phyloP scores from a whole-genome alignment of 352 stramenopile species.

The Phytophthora vignae region DNA sequence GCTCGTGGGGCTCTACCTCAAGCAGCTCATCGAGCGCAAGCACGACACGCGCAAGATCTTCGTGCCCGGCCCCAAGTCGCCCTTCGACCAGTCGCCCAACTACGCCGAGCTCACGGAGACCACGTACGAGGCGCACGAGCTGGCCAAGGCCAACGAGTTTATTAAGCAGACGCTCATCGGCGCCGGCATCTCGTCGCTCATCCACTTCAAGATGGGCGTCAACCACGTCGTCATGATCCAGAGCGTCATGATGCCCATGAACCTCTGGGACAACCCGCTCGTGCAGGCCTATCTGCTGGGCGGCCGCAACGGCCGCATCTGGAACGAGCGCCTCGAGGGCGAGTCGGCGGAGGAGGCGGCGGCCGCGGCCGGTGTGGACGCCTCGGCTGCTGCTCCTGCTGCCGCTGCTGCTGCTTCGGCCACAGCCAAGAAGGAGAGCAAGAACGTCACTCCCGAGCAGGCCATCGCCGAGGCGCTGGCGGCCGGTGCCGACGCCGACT shows the following conservation, averaged over 20 bases:
- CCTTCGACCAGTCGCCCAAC: slow-evolving; percentile 83
- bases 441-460: slow-evolving; percentile 51
- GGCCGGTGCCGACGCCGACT: slow-evolving; percentile 76
- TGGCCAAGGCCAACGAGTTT: slow-evolving; percentile 78
- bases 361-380: slow-evolving; percentile 24
- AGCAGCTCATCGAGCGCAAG: slow-evolving; percentile 76
- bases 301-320: slow-evolving; percentile 67
- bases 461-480: slow-evolving; percentile 71
- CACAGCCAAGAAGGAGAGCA: slow-evolving; percentile 40
- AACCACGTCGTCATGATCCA: slow-evolving; percentile 91
- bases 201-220: slow-evolving; percentile 88
- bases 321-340: slow-evolving; percentile 82
- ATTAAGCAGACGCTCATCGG: slow-evolving; percentile 88
- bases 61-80: slow-evolving; percentile 72
- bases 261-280: slow-evolving; percentile 84
- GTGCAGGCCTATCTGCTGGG: slow-evolving; percentile 83
- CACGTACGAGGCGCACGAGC: slow-evolving; percentile 78
- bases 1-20: slow-evolving; percentile 75
- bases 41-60: slow-evolving; percentile 86
- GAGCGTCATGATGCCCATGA: slow-evolving; percentile 86
- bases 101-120: slow-evolving; percentile 83
- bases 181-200: slow-evolving; percentile 76
- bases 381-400: slow-evolving; percentile 5
- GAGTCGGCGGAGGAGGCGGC: slow-evolving; percentile 69
- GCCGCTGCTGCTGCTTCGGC: slow-evolving; percentile 7